Evolutionary conservation across 176 grass and related monocot genomes (phyloP).

Genomic region (Cenchrus fungigraminus): DNA sequence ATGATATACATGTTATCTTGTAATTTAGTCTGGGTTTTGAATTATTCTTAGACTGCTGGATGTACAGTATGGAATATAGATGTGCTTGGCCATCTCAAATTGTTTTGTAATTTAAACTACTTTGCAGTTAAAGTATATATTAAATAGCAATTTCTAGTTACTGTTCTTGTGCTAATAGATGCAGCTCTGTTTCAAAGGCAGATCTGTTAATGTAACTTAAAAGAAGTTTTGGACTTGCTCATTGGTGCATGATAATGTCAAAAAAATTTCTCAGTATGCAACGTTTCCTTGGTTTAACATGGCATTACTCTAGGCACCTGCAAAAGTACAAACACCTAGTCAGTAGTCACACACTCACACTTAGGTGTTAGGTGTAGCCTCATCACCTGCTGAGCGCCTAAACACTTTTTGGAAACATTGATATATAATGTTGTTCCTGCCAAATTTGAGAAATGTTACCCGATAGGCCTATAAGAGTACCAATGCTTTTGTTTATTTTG

Average conservation of each 20-base stretch:
- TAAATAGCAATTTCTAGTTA: neutral
- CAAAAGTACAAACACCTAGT: neutral
- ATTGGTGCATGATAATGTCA: neutral
- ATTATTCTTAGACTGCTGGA: slow-evolving; percentile 2
- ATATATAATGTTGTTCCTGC: neutral
- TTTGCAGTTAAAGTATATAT: slow-evolving; percentile 18
- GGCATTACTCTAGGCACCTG: neutral
- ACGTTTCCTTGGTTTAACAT: neutral
- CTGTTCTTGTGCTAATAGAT: neutral
- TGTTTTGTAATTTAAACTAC: slow-evolving; percentile 14
- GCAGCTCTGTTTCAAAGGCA: neutral
- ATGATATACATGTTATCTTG: neutral
- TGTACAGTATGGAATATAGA: neutral
- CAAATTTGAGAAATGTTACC: slow-evolving; percentile 6
- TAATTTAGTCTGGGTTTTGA: neutral
- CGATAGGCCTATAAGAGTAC: neutral
- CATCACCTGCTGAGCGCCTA: neutral
- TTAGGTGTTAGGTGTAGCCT: neutral
- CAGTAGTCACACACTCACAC: neutral
- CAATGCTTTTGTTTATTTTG: slow-evolving; percentile 12
- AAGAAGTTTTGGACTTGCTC: neutral
- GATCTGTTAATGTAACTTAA: too few relatives aligned
- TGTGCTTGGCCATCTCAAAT: neutral
- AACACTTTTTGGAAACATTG: neutral
- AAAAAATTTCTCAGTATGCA: neutral